Percentiles rank a stretch among this genome's conserved stretches.
These are phyloP conservation scores for Botryosphaeria dothidea DNA, from an alignment of 2,329 filamentous ascomycete species.

Conservation along the genomic window DNA sequence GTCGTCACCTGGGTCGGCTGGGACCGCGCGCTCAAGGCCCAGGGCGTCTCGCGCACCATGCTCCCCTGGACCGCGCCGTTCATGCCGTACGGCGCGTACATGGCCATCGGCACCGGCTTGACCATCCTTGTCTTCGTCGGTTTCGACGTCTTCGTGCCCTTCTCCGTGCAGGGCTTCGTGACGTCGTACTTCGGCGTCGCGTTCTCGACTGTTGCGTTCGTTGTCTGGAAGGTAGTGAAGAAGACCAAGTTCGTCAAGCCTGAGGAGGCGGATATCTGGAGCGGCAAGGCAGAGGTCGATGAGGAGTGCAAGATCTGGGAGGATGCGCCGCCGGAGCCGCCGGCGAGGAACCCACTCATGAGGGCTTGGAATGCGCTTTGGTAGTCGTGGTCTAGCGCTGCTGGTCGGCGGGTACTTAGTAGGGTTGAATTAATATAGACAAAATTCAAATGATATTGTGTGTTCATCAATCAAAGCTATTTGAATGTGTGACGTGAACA, in stretches of 20 bases:
- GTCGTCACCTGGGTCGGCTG: constrained; percentile 60
- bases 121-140: not conserved
- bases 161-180: constrained; percentile 4
- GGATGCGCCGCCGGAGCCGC: not conserved
- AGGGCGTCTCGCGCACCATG: constrained; percentile 52
- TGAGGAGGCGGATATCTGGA: constrained; percentile 6
- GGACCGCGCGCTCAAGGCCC: constrained; percentile 50
- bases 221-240: constrained; percentile 32
- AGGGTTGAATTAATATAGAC: not conserved
- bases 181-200: constrained; percentile 10
- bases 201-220: constrained; percentile 25
- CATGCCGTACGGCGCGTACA: constrained; percentile 8
- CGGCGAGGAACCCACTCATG: not conserved
- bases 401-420: not conserved
- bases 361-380: constrained; percentile 6
- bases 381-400: not conserved
- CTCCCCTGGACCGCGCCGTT: constrained; percentile 28
- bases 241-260: constrained; percentile 28
- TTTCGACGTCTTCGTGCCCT: constrained; percentile 10
- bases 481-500: too few relatives aligned
- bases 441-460: too few relatives aligned
- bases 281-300: constrained; percentile 6
- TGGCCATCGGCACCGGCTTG: not conserved
- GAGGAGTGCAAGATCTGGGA: constrained; percentile 11
- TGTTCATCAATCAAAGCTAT: too few relatives aligned